Conservation (phyloP, 73 alveolate genomes). For the Paramecium pentaurelia region DNA sequence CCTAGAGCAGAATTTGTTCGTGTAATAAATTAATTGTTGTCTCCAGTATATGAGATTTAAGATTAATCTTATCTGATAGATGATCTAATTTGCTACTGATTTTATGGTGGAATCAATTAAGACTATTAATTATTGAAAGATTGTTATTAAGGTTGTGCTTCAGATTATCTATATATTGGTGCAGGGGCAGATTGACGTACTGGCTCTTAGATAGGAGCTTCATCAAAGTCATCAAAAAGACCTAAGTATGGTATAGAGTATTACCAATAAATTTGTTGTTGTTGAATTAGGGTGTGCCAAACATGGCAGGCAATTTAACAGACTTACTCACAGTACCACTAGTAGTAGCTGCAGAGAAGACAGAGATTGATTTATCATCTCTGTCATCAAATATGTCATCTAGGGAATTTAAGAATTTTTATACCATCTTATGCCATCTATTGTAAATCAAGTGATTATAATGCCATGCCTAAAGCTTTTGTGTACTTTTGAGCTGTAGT, state of each 20-base stretch:
- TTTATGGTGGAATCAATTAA: background rate
- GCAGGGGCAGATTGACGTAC: background rate
- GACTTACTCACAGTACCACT: constrained; percentile 49
- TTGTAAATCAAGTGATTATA: background rate
- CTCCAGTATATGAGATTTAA: background rate
- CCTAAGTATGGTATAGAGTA: background rate
- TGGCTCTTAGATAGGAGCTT: background rate
- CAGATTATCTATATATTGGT: background rate
- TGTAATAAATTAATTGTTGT: background rate
- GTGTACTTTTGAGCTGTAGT: background rate
- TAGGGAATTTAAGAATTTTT: background rate
- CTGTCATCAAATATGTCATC: constrained; percentile 52
- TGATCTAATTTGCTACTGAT: background rate
- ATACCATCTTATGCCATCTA: constrained; percentile 32
- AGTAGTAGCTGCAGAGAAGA: constrained; percentile 17
- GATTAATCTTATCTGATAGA: background rate
- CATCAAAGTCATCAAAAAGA: constrained; percentile 30
- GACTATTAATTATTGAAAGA: background rate
- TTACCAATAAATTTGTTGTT: background rate
- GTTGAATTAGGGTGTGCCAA: background rate
- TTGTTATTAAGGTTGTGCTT: background rate
- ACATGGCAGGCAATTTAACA: constrained; percentile 37
- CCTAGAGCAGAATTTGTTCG: background rate
- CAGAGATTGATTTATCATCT: constrained; percentile 23
- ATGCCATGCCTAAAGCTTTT: constrained; percentile 12